These are phyloP conservation scores for Wakefieldia striispora DNA, from an alignment of 768 basidiomycete species.

Conservation along the genomic window DNA sequence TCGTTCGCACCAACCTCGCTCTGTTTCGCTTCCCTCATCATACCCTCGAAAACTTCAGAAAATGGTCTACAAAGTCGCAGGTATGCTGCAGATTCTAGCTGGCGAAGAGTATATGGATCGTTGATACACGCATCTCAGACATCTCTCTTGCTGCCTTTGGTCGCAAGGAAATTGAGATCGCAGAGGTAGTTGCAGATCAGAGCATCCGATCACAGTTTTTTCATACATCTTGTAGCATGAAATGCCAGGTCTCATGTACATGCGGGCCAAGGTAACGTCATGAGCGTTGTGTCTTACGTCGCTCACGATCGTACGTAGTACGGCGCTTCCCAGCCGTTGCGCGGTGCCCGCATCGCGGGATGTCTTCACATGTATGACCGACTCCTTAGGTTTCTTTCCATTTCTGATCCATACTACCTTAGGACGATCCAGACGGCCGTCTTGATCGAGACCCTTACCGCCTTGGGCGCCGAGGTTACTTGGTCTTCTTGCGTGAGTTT, in stretches of 20 bases:
- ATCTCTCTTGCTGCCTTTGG: slow-evolving; percentile 98
- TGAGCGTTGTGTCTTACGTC: neutral
- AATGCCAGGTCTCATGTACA: slow-evolving; percentile 95
- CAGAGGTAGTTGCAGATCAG: slow-evolving; percentile 65
- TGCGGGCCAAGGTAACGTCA: slow-evolving; percentile 71
- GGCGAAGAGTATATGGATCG: neutral
- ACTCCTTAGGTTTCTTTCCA: neutral
- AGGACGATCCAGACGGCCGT: slow-evolving; percentile 99
- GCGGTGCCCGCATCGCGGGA: slow-evolving; percentile 94
- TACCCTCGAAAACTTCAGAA: slow-evolving; percentile 15
- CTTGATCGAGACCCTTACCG: slow-evolving; percentile 95
- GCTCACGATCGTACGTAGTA: slow-evolving; percentile 49
- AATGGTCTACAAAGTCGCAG: slow-evolving; percentile 92
- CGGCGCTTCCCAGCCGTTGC: slow-evolving; percentile 76
- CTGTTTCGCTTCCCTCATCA: slow-evolving; percentile 27
- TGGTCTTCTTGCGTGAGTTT: slow-evolving; percentile 94
- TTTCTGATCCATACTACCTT: slow-evolving; percentile 8
- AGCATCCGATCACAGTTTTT: slow-evolving; percentile 8
- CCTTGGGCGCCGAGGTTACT: slow-evolving; percentile 94
- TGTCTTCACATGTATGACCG: slow-evolving; percentile 91
- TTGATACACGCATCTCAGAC: slow-evolving; percentile 44
- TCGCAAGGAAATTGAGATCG: slow-evolving; percentile 99
- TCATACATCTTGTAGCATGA: slow-evolving; percentile 57
- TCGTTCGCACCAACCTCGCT: slow-evolving; percentile 16
- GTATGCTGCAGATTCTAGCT: slow-evolving; percentile 36